Conservation (phyloP, 352 stramenopile species). For the Phytophthora uliginosa region DNA sequence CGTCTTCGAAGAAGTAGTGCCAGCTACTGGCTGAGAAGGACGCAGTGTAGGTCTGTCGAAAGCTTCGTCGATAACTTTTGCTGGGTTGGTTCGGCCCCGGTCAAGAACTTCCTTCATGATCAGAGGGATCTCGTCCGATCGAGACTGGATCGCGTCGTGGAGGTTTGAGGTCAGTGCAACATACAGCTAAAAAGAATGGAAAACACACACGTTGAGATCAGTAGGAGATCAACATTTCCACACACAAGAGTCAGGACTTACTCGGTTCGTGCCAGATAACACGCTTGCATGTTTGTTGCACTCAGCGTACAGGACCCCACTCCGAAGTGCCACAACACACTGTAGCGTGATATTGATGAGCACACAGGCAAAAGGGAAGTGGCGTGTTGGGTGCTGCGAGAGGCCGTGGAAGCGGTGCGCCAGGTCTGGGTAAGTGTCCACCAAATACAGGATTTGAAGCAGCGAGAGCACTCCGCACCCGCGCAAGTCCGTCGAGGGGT, state of each 20-base stretch:
- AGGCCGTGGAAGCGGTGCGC: slow-evolving; percentile 56
- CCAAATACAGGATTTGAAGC: slow-evolving; percentile 86
- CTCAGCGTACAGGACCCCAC: slow-evolving; percentile 67
- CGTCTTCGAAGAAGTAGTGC: slow-evolving; percentile 9
- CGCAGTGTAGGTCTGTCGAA: slow-evolving; percentile 33
- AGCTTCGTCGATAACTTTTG: slow-evolving; percentile 49
- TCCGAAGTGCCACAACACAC: slow-evolving; percentile 72
- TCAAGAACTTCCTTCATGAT: slow-evolving; percentile 73
- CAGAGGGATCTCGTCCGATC: slow-evolving; percentile 58
- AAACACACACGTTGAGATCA: not conserved
- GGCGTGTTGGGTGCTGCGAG: slow-evolving; percentile 63
- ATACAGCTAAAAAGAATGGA: slow-evolving; percentile 46
- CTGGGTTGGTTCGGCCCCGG: slow-evolving; percentile 44
- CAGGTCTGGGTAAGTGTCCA: slow-evolving; percentile 72
- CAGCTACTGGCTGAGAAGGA: slow-evolving; percentile 6
- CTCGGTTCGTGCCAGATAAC: slow-evolving; percentile 62
- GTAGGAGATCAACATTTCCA: not conserved
- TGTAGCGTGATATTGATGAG: slow-evolving; percentile 85
- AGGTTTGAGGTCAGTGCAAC: slow-evolving; percentile 52
- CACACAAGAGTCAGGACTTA: slow-evolving; percentile 21
- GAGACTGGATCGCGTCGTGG: slow-evolving; percentile 53
- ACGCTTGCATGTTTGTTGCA: slow-evolving; percentile 76
- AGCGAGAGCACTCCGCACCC: slow-evolving; percentile 88
- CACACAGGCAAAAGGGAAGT: slow-evolving; percentile 81
- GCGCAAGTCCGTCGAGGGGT: slow-evolving; percentile 91